These are phyloP conservation scores for Haplosporangium sp. DNA, from an alignment of 371 early-diverging fungal genomes.

Conservation along the genomic window DNA sequence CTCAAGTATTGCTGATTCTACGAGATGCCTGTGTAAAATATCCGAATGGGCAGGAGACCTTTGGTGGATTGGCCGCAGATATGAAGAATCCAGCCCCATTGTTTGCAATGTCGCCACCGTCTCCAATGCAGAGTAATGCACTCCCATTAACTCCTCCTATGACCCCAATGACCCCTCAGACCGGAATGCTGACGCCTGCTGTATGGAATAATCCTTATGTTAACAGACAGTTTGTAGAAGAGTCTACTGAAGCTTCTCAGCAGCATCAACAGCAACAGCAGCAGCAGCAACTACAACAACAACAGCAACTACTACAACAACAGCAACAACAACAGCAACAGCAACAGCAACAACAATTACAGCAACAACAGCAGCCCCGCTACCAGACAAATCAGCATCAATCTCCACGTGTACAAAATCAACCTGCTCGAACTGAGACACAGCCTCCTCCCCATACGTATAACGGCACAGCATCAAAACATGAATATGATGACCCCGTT, in stretches of 20 bases:
- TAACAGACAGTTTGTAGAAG: conserved; percentile 41
- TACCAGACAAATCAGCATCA: neutral
- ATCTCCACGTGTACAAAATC: conserved; percentile 13
- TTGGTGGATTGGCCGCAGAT: conserved; percentile 24
- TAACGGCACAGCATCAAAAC: conserved; percentile 18
- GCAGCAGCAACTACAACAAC: conserved; percentile 13
- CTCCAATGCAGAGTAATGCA: conserved; percentile 20
- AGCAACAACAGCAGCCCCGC: neutral
- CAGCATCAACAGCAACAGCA: neutral
- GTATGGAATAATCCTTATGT: conserved; percentile 51
- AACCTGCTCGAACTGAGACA: neutral
- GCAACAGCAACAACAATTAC: conserved; percentile 4
- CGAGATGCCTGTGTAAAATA: conserved; percentile 28
- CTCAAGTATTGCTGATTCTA: conserved; percentile 46
- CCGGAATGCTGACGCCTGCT: conserved; percentile 34
- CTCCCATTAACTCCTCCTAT: conserved; percentile 32
- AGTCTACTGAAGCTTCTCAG: conserved; percentile 15
- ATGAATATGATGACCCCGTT: conserved; percentile 13
- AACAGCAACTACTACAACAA: neutral
- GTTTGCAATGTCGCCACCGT: conserved; percentile 36
- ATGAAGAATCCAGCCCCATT: conserved; percentile 30
- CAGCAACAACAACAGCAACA: conserved; percentile 8
- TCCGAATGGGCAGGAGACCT: conserved; percentile 7
- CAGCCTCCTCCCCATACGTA: neutral
- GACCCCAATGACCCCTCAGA: conserved; percentile 23